Evolutionary conservation across 352 stramenopile species (phyloP), one percentile per base, ranked within the genome.

Genomic region (Pythium insidiosum): DNA sequence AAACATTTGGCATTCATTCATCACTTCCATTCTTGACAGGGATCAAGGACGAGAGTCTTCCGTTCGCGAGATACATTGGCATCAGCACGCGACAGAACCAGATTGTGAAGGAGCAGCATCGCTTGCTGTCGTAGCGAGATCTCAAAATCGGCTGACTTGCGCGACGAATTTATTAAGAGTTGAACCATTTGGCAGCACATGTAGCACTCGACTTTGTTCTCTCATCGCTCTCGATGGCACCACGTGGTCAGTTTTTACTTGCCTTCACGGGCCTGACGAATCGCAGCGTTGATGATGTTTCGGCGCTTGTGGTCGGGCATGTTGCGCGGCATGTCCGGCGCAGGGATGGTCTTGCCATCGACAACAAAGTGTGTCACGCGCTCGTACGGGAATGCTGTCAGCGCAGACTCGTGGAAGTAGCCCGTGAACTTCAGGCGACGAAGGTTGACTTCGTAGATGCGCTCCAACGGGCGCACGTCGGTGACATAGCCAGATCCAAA

Each of bases 351-450:
- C 24, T 68, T 70, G 31, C 76, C 76, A 29, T 88, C 75, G 33
- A 92, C 75, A n/a, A 89, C 74, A 47, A 92, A 81, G 37, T 92
- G 80, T 40, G 80, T 89, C 22, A 88, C 80, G 29, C 74, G 73
- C 25, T 92, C 76, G 33, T 92, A 92, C n/a, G 80, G 80, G 56
- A 92, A 92, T 18, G 61, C 50, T 38, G 58, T 46, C 23, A 92
- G 44, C 22, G 57, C 69, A 7, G 62, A 50, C 39, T 92, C 80
- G 63, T 89, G 73, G 38, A 89, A 92, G 48, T 71, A 88, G 6
- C 74, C 80, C 2, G 50, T 64, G 41, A 78, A 73, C 47, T 76
- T 73, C 23, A 89, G 65, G 3, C 79, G 76, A n/a, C 80, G 80
- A 30, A 92, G 62, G 29, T 84, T 64, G 18, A 92, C 73, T 35